A percentile compares a stretch with the other conserved stretches of the same genome.
These are phyloP conservation scores for Candida namnaoensis DNA, from an alignment of 805 yeast genomes.

Conservation along the genomic window DNA sequence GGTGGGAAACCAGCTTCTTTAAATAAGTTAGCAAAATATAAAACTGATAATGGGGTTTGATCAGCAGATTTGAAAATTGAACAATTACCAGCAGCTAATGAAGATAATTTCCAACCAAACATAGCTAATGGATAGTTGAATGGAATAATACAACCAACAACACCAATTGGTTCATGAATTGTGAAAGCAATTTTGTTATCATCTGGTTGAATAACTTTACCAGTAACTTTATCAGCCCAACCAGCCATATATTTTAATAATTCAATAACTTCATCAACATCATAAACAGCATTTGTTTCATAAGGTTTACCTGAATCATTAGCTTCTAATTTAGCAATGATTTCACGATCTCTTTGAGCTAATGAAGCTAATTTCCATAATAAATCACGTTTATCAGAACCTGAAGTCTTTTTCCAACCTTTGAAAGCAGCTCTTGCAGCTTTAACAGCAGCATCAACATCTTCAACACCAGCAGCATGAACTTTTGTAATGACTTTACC, in stretches of 20 bases:
- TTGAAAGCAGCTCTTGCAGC: constrained; percentile 44
- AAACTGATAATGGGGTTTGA: constrained; percentile 38
- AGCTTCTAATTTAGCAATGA: constrained; percentile 49
- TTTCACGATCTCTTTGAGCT: constrained; percentile 37
- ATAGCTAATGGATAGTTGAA: constrained; percentile 44
- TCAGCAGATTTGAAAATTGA: constrained; percentile 41
- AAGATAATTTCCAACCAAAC: constrained; percentile 42
- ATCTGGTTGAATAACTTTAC: constrained; percentile 54
- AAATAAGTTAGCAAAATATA: constrained; percentile 32
- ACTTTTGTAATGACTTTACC: constrained; percentile 43
- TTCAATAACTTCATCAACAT: constrained; percentile 47
- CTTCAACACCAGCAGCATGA: constrained; percentile 40
- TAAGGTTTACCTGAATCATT: constrained; percentile 53
- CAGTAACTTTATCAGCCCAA: constrained; percentile 63
- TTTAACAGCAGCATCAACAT: constrained; percentile 44
- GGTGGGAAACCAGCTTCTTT: constrained; percentile 39
- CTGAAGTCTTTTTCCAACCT: constrained; percentile 38
- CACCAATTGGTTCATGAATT: constrained; percentile 45
- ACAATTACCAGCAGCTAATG: constrained; percentile 39
- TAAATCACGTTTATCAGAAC: constrained; percentile 35
- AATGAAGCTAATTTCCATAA: constrained; percentile 42
- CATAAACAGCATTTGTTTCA: constrained; percentile 43
- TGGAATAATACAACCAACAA: constrained; percentile 43
- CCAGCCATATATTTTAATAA: constrained; percentile 65
- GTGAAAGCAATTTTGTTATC: constrained; percentile 45